A percentile compares a stretch with the other conserved stretches of the same genome.
Evolutionary conservation across 2,329 filamentous ascomycete genomes (phyloP).

Genomic region (Colletotrichum paranaense): DNA sequence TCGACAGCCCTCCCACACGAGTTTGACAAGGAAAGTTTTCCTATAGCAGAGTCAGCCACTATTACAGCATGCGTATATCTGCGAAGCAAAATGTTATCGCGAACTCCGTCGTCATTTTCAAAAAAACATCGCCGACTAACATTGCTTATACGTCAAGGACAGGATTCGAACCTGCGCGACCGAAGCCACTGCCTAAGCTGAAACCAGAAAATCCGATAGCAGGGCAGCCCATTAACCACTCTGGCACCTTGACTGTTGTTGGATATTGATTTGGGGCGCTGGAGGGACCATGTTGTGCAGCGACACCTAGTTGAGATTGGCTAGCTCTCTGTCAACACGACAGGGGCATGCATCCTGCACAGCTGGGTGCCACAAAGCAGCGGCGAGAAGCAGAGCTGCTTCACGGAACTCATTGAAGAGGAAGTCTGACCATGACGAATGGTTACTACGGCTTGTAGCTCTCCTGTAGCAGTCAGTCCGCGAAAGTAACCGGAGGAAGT

Average conservation of each 20-base stretch:
- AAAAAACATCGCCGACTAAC: fast-evolving
- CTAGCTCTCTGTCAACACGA: not conserved
- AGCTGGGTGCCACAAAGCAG: not conserved
- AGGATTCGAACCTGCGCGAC: slow-evolving; percentile 37
- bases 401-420: not conserved
- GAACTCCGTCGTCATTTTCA: not conserved
- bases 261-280: fast-evolving
- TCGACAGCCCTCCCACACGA: not conserved
- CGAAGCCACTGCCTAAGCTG: slow-evolving; percentile 34
- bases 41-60: not conserved
- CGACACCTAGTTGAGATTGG: not conserved
- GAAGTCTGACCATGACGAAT: not conserved
- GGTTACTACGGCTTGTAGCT: not conserved
- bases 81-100: not conserved
- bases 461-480: not conserved
- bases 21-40: not conserved
- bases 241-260: slow-evolving; percentile 31
- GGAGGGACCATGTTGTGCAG: too few species aligned
- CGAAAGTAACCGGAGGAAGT: not conserved
- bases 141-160: slow-evolving; percentile 17
- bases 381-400: not conserved
- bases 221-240: slow-evolving; percentile 37
- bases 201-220: slow-evolving; percentile 6
- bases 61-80: too few species aligned
- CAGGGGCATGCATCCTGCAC: not conserved